Conservation (phyloP, 23 red algal species). For the Agarophyton chilense region DNA sequence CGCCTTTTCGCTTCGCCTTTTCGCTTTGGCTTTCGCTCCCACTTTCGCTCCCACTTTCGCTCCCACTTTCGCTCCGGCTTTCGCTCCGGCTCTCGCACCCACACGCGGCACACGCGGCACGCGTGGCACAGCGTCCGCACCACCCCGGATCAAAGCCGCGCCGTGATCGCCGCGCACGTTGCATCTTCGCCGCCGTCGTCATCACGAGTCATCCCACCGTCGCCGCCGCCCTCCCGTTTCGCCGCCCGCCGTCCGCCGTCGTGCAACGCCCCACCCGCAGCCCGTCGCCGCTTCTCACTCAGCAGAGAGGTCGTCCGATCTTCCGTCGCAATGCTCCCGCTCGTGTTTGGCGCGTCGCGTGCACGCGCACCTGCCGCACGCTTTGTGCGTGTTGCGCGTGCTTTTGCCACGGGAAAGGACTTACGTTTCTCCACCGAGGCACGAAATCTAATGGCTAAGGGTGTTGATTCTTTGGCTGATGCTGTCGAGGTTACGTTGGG, state of each 20-base stretch:
- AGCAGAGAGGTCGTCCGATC: no score
- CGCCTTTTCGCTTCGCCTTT: no score
- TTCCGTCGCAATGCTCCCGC: constrained; percentile 55
- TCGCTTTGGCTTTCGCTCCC: no score
- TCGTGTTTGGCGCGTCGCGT: constrained; percentile 27
- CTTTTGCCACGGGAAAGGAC: constrained; percentile 89
- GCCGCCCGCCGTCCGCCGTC: no score
- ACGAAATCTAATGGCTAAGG: constrained; percentile 93
- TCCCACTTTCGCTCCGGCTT: no score
- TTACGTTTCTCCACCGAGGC: constrained; percentile 94
- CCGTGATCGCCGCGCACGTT: no score
- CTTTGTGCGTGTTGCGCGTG: constrained; percentile 43
- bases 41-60: no score
- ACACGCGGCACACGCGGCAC: no score
- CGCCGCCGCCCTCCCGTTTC: no score
- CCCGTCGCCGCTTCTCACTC: background rate
- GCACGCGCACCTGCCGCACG: background rate
- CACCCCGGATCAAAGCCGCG: no score
- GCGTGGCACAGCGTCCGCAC: no score
- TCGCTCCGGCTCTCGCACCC: background rate
- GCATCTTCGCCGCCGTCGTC: background rate
- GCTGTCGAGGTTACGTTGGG: constrained; percentile 92
- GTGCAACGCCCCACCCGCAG: no score
- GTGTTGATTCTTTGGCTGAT: constrained; percentile 95
- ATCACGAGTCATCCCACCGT: background rate